Conservation (phyloP, 192 early-diverging fungal species). For the Podila horticola region DNA sequence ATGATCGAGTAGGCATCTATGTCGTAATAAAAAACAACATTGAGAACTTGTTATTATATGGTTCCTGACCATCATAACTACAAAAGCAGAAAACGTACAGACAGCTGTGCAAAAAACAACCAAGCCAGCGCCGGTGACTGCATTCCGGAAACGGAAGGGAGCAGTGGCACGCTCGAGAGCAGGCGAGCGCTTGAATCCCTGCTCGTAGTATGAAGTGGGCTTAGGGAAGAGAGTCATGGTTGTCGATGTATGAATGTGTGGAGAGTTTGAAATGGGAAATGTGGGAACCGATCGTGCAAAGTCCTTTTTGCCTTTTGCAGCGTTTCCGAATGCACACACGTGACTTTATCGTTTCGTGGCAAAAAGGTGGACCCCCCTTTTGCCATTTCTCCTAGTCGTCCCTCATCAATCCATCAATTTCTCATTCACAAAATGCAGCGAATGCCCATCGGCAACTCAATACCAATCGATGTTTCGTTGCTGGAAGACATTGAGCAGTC, state of each 20-base stretch:
- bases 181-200: constrained; percentile 60
- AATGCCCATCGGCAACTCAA: constrained; percentile 42
- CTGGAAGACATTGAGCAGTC: constrained; percentile 45
- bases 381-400: background rate
- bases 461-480: constrained; percentile 42
- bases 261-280: background rate
- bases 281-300: no score
- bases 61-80: background rate
- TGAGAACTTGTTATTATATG: no score
- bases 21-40: no score
- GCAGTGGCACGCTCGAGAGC: constrained; percentile 66
- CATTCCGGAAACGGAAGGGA: constrained; percentile 61
- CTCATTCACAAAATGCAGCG: background rate
- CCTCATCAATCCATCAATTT: no score
- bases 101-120: constrained; percentile 61
- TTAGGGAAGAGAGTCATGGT: constrained; percentile 30
- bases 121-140: constrained; percentile 58
- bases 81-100: constrained; percentile 66
- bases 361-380: background rate
- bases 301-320: background rate
- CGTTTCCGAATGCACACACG: background rate
- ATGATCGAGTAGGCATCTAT: constrained; percentile 79
- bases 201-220: constrained; percentile 48
- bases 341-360: background rate
- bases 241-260: constrained; percentile 1